These are phyloP conservation scores for Phanerochaete carnosa DNA, from an alignment of 768 basidiomycete genomes.

Conservation along the genomic window DNA sequence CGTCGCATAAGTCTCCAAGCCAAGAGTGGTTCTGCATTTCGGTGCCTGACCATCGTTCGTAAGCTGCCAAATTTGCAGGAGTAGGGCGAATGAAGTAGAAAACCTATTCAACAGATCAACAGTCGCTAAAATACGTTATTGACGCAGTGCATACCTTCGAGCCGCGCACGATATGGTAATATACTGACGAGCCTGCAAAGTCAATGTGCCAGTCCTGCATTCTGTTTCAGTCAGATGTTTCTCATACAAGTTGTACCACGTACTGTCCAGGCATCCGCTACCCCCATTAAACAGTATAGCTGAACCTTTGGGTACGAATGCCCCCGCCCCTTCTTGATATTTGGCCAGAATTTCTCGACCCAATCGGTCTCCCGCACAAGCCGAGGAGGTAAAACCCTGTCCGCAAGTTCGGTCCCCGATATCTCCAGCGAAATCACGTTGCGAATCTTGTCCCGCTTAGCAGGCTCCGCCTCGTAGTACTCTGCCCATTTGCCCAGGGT, in stretches of 20 bases:
- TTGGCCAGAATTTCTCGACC: conserved; percentile 96
- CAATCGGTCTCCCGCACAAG: conserved; percentile 90
- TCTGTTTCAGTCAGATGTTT: not conserved
- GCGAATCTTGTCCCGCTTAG: conserved; percentile 77
- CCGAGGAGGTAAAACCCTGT: conserved; percentile 77
- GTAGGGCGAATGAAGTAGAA: conserved; percentile 97
- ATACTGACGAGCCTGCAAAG: conserved; percentile 97
- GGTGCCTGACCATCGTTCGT: conserved; percentile 91
- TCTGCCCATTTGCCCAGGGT: conserved; percentile 88
- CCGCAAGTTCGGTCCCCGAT: conserved; percentile 77
- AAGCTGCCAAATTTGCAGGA: conserved; percentile 77
- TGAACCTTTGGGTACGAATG: conserved; percentile 90
- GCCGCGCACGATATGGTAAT: conserved; percentile 89
- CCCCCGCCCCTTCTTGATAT: conserved; percentile 62
- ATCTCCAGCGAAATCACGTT: conserved; percentile 97
- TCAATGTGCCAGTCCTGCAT: conserved; percentile 95
- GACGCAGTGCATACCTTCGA: conserved; percentile 55
- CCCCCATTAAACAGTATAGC: conserved; percentile 96
- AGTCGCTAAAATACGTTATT: not conserved
- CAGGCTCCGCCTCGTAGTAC: conserved; percentile 70
- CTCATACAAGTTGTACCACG: conserved; percentile 24
- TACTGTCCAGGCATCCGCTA: conserved; percentile 91
- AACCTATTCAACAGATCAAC: conserved; percentile 42
- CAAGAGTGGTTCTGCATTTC: conserved; percentile 86
- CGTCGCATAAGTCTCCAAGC: conserved; percentile 91